Evolutionary conservation across 805 yeast species (phyloP), one percentile per base, ranked within the genome.

Genomic region (Candida patagonica): DNA sequence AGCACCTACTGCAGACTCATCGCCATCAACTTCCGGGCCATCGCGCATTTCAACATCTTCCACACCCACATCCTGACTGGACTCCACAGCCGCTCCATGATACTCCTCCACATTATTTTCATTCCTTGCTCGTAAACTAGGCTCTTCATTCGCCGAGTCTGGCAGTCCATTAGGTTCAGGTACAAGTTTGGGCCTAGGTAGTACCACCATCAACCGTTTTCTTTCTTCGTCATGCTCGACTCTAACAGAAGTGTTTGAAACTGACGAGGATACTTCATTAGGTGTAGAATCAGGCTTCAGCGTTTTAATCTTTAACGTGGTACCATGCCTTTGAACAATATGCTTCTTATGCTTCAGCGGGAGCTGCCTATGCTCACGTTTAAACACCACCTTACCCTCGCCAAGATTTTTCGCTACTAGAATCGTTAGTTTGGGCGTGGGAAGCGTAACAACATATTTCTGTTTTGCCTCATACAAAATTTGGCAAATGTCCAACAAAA

Each of bases 361-460:
- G 9, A 33, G 26, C 29, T 33, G 13, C 27, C 22, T 4, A 13
- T 19, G 12, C 16, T 33, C 44, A 17, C 52, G 41, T 47, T 70
- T 78, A 15, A 86, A 61, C 5, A 71, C 64, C n/a, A 85, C 62
- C 29, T 65, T 65, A 3, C 78, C 78, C 20, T 63, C 63, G 0
- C 74, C 80, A 4, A 67, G 46, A 38, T 72, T 50, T 47, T 68
- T 71, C 0, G 86, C 84, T 6, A 73, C 74, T 19, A 92, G 63
- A 47, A 74, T 75, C 54, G 74, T 78, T 38, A 76, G 76, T 48
- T 77, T 70, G 2, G 96, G 96, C 10, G 77, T 61, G 5, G 76
- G 71, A 17, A 87, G 61, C 3, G 63, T 70, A 1, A 86, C 86
- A n/a, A 71, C 53, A 33, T 78, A 69, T 2, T 74, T 66, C 46